These are phyloP conservation scores for Amylostereum chailletii DNA, from an alignment of 1,284 basidiomycete species.

Conservation along the genomic window DNA sequence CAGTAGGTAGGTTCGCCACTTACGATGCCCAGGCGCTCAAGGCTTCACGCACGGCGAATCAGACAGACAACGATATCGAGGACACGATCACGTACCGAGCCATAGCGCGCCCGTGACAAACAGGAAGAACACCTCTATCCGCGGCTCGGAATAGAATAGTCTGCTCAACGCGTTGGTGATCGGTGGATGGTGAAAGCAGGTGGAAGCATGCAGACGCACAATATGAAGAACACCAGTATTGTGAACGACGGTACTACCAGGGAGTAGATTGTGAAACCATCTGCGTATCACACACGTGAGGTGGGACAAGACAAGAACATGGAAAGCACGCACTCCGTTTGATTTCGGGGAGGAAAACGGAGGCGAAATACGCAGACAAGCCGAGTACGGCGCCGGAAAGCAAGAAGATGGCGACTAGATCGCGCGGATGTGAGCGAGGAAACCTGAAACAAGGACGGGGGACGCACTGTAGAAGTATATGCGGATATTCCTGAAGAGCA, in stretches of 20 bases:
- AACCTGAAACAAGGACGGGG: background rate
- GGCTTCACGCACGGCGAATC: conserved; percentile 27
- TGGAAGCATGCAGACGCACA: conserved; percentile 29
- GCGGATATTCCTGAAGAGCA: conserved; percentile 12
- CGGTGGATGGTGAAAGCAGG: conserved; percentile 1
- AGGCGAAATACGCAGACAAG: conserved; percentile 55
- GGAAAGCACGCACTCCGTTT: conserved; percentile 39
- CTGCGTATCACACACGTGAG: conserved; percentile 24
- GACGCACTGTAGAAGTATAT: conserved; percentile 9
- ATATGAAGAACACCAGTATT: conserved; percentile 46
- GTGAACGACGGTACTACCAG: conserved; percentile 55
- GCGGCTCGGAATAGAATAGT: conserved; percentile 59
- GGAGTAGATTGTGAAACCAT: conserved; percentile 60
- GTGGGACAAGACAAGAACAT: background rate
- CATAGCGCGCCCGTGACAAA: conserved; percentile 54
- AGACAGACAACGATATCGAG: background rate
- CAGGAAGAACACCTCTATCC: conserved; percentile 45
- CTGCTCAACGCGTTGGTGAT: conserved; percentile 24
- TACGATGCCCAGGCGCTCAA: conserved; percentile 70
- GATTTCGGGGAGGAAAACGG: conserved; percentile 51
- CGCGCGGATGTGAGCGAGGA: background rate
- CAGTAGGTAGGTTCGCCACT: conserved; percentile 17
- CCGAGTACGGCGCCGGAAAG: conserved; percentile 62
- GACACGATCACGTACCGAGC: conserved; percentile 41
- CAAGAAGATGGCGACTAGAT: conserved; percentile 46